Evolutionary conservation across 352 stramenopile genomes (phyloP), one percentile per base, ranked within the genome.

Genomic region (Phytophthora palmivora): DNA sequence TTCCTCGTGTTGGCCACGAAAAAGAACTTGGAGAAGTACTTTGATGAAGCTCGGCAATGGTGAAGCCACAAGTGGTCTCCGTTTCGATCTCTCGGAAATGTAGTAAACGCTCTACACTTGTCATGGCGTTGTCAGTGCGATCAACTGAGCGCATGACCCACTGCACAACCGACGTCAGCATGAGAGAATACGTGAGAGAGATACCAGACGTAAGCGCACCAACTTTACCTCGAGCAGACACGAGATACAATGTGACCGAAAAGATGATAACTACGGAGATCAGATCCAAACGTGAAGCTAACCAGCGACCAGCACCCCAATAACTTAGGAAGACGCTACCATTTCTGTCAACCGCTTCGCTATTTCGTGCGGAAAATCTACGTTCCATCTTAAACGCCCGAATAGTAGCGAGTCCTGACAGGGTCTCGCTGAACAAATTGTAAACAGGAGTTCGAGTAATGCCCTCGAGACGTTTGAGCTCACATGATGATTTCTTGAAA

Each of bases 391-490:
- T 37, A 58, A 79, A 93, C 5, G 85, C 79, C 43, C 95, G 87
- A 15, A 99, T 98, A 9, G 89, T 98, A 0, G 84, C 46, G 4
- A 98, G 78, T 6, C 97, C 97, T 48, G 84, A 86, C 6, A 99
- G 66, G 8, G 82, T 97, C 76, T 99, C 94, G 10, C 78, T 81
- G 38, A 98, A 87, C 6, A 34, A 7, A 7, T 34, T 34, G 10
- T 34, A 98, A 30, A 99, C 87, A 2, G 96, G 96, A n/a, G 87
- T 79, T 16, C 76, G 66, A 1, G 63, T 77, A 39, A 98, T 65
- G 1, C 88, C 88, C 58, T 99, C 96, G 9, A 98, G 76, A 6
- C 95, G 82, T 71, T 98, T 97, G 11, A 98, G 62, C 49, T 98
- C 94, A 6, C 78, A 57, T 52, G 84, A 77, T 9, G 72, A 80